These are phyloP conservation scores for Mallotus nudiflorus DNA, from an alignment of 345 rosid species.

Conservation along the genomic window DNA sequence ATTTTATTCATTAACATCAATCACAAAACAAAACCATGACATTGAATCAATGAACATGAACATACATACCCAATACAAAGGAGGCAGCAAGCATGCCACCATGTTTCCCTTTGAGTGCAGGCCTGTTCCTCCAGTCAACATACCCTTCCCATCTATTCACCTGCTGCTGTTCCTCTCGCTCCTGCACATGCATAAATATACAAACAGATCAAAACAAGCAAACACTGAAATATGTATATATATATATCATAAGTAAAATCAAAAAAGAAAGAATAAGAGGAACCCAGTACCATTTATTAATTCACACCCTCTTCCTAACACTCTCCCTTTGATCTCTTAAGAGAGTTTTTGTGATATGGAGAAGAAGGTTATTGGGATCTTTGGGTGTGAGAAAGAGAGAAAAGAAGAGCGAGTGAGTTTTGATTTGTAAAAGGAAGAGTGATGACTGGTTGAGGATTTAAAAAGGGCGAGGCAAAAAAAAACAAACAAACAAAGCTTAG, in stretches of 20 bases:
- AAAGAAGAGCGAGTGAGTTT: neutral
- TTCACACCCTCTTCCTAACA: neutral
- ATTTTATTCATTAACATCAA: neutral
- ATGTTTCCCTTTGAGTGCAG: slow-evolving; percentile 61
- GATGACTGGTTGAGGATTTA: slow-evolving; percentile 43
- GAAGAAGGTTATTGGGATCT: slow-evolving; percentile 17
- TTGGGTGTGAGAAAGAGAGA: slow-evolving; percentile 3
- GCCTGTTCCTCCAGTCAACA: slow-evolving; percentile 65
- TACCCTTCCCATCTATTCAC: slow-evolving; percentile 69
- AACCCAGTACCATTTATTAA: slow-evolving; percentile 80
- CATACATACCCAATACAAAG: slow-evolving; percentile 59
- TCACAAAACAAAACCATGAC: neutral
- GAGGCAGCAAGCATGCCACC: slow-evolving; percentile 81
- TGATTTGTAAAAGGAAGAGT: slow-evolving; percentile 31
- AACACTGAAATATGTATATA: too few species aligned
- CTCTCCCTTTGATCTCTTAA: slow-evolving; percentile 14
- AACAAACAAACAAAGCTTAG: neutral
- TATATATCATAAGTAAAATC: neutral
- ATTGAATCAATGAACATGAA: too few species aligned
- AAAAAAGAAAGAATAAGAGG: slow-evolving; percentile 20
- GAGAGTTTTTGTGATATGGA: neutral
- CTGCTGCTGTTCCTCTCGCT: slow-evolving; percentile 47
- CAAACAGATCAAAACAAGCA: neutral
- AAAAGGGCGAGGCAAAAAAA: slow-evolving; percentile 23
- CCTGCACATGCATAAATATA: slow-evolving; percentile 30